Base-by-base conservation (phyloP, 352 stramenopile genomes). In the Pythium rhizo-oryzae region DNA sequence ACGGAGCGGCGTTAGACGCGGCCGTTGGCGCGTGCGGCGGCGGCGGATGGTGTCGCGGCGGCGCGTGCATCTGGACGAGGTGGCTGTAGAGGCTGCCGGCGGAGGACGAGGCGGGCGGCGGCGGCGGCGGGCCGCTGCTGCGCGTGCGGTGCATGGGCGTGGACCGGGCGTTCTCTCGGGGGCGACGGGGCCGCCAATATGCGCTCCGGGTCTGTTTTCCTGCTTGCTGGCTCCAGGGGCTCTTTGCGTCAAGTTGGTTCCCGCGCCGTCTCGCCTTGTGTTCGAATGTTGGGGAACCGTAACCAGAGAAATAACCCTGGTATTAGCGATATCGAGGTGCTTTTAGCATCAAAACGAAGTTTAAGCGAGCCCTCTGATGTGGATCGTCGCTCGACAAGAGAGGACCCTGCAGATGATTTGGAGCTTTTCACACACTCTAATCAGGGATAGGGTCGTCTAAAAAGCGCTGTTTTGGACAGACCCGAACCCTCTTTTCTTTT, bases 141-240 rank as follows among this genome's bases (percentile, higher is more conserved):
- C 64, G 64, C 39, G 64, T 71, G 49, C 64, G 64, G 24, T 71
- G 64, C 64, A 71, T 71, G 35, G 37, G 41, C 7, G 7, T 47
- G 15, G n/a, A n/a, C 15, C 9, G 25, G 41, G 41, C 41, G 41
- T 47, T 47, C 41, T 47, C 41, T 47, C 39, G 3, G 8, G 1
- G 8, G 35, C 12, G 8, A 41, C 11, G 9, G n/a, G 41, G 41
- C 5, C 15, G 9, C 51, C n/a, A 57, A 24, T 57, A 13, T 57
- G 51, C 24, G 19, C n/a, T n/a, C n/a, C 18, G 21, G 18, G 15
- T n/a, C 41, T 47, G 15, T 24, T 33, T 41, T 30, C 28, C 43
- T 33, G 28, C 25, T 47, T 47, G 52, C 52, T 59, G 52, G 52
- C 52, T 59, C 33, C 39, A 24, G 50, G 50, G 18, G 52, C 52